phyloP scores from a whole-genome alignment of 345 rosid species.

The Hibiscus syriacus region DNA sequence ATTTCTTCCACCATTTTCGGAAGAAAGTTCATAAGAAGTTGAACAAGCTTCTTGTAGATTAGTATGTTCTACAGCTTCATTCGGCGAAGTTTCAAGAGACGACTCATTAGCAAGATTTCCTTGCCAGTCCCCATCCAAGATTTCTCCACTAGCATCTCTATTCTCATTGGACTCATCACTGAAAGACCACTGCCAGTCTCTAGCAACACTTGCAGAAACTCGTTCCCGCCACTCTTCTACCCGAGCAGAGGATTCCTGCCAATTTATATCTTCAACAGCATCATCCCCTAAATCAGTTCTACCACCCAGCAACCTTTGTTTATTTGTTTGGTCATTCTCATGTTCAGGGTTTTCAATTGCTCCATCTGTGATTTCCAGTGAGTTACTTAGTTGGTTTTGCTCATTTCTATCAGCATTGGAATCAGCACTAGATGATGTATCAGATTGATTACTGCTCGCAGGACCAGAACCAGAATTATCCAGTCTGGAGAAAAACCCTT shows the following conservation, averaged over 20 bases:
- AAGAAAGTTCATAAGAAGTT: slow-evolving; percentile 21
- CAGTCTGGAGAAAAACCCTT: slow-evolving; percentile 70
- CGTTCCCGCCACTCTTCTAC: slow-evolving; percentile 39
- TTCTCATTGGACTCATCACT: slow-evolving; percentile 26
- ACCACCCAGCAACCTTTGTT: slow-evolving; percentile 24
- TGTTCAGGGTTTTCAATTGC: slow-evolving; percentile 27
- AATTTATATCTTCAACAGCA: slow-evolving; percentile 27
- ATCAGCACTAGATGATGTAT: slow-evolving; percentile 53
- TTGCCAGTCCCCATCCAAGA: slow-evolving; percentile 19
- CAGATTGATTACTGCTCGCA: slow-evolving; percentile 48
- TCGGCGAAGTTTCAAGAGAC: slow-evolving; percentile 22
- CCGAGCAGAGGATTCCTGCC: slow-evolving; percentile 31
- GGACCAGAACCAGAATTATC: slow-evolving; percentile 52
- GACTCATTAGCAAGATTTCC: slow-evolving; percentile 21
- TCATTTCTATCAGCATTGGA: slow-evolving; percentile 35
- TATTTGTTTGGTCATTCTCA: slow-evolving; percentile 24
- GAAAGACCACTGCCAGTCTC: slow-evolving; percentile 27
- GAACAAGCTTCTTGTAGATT: slow-evolving; percentile 14
- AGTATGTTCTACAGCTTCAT: slow-evolving; percentile 16
- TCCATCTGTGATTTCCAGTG: slow-evolving; percentile 22
- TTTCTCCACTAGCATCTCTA: slow-evolving; percentile 27
- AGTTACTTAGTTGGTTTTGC: slow-evolving; percentile 29
- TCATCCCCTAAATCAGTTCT: slow-evolving; percentile 29
- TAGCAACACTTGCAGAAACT: slow-evolving; percentile 29
- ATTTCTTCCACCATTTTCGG: slow-evolving; percentile 23